Evolutionary conservation across 2,329 filamentous ascomycete genomes (phyloP).

Genomic region (Fusarium ambrosium): DNA sequence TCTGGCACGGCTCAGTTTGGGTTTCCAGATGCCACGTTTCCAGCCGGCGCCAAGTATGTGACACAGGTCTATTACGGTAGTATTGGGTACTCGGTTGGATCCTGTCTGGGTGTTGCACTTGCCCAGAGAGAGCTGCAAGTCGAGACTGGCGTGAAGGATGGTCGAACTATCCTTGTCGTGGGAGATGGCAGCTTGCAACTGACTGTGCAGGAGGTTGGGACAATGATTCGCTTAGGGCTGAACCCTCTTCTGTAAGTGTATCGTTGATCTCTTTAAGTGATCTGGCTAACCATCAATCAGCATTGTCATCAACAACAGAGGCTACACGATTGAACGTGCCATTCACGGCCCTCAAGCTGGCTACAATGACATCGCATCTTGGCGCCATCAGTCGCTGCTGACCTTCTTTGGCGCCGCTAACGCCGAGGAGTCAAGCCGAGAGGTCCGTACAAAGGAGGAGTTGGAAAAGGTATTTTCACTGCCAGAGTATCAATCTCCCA

Average conservation of each 20-base stretch:
- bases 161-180: conserved; percentile 16
- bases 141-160: background rate
- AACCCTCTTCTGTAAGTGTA: conserved; percentile 11
- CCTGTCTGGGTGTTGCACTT: conserved; percentile 12
- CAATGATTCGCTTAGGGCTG: conserved; percentile 12
- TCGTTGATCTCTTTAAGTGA: accelerated
- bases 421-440: conserved; percentile 1
- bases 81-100: conserved; percentile 23
- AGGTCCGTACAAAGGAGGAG: conserved; percentile 19
- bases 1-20: conserved; percentile 28
- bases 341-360: conserved; percentile 18
- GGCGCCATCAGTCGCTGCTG: conserved; percentile 14
- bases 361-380: conserved; percentile 23
- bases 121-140: conserved; percentile 14
- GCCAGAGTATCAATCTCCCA: conserved; percentile 1
- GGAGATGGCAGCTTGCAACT: conserved; percentile 26
- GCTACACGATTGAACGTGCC: conserved; percentile 21
- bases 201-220: conserved; percentile 23
- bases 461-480: conserved; percentile 6
- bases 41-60: conserved; percentile 13
- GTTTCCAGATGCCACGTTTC: conserved; percentile 17
- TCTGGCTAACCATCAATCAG: background rate
- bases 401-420: conserved; percentile 5
- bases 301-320: conserved; percentile 26
- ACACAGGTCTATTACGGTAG: conserved; percentile 28